Percentiles rank a stretch among this genome's conserved stretches.
Evolutionary conservation across 768 basidiomycete species (phyloP).

Genomic region (Amanita rubescens): DNA sequence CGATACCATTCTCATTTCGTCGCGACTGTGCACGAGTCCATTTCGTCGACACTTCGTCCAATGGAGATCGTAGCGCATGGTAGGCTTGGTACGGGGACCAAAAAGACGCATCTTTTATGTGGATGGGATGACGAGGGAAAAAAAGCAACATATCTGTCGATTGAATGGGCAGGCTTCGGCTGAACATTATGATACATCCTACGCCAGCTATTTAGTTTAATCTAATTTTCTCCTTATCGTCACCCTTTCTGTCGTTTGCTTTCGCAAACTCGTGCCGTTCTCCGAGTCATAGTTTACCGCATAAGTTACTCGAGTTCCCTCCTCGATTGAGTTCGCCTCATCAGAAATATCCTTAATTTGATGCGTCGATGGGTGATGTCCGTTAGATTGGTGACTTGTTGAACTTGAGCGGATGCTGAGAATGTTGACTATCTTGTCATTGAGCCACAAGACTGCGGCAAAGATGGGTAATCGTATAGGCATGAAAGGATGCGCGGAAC

Average conservation of each 20-base stretch:
- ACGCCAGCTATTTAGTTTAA: neutral
- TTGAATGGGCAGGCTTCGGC: conserved; percentile 92
- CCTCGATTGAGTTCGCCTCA: conserved; percentile 53
- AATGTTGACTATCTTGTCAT: conserved; percentile 59
- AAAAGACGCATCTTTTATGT: conserved; percentile 90
- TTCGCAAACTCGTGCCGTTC: neutral
- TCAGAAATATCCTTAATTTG: conserved; percentile 36
- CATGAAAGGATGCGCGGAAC: conserved; percentile 51
- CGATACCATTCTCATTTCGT: conserved; percentile 97
- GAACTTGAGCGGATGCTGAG: conserved; percentile 42
- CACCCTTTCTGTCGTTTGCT: neutral
- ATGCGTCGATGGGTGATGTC: no score
- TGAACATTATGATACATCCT: conserved; percentile 19
- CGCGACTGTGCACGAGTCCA: conserved; percentile 70
- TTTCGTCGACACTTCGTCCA: conserved; percentile 53
- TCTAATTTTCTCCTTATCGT: neutral
- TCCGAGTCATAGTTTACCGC: no score
- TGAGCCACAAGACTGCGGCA: conserved; percentile 62
- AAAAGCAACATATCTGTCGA: conserved; percentile 64
- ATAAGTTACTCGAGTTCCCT: conserved; percentile 29
- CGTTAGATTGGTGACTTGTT: conserved; percentile 17
- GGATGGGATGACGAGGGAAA: conserved; percentile 73
- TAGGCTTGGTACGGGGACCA: conserved; percentile 91
- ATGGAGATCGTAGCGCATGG: conserved; percentile 97
- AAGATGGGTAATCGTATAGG: conserved; percentile 81